These are phyloP conservation scores for Barbarea vulgaris DNA, from an alignment of 345 rosid species.

Conservation along the genomic window DNA sequence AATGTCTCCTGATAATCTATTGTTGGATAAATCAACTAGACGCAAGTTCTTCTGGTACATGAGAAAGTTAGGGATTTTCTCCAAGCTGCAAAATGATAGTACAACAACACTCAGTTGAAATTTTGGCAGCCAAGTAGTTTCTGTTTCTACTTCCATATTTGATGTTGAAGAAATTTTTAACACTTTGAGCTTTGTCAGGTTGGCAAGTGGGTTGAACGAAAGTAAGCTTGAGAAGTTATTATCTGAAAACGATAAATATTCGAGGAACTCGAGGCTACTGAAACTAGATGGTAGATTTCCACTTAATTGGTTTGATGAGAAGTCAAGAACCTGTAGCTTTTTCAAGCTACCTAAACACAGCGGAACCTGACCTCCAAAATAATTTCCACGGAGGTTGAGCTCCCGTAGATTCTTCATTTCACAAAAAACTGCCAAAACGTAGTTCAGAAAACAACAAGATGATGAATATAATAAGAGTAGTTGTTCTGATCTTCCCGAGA, in stretches of 20 bases:
- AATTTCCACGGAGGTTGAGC: not conserved
- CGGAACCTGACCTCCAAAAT: conserved; percentile 10
- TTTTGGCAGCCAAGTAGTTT: not conserved
- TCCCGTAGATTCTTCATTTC: conserved; percentile 13
- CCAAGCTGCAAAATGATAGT: conserved; percentile 13
- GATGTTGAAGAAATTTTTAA: conserved; percentile 13
- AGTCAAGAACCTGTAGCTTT: conserved; percentile 14
- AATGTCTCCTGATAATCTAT: conserved; percentile 17
- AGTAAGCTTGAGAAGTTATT: conserved; percentile 14
- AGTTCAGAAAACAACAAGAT: not conserved
- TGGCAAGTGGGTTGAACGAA: conserved; percentile 8
- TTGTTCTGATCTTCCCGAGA: not conserved
- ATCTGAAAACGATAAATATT: conserved; percentile 22
- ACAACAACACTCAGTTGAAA: not conserved
- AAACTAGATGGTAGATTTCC: conserved; percentile 14
- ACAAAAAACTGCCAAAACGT: not conserved
- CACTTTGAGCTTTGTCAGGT: conserved; percentile 34
- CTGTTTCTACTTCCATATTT: not conserved
- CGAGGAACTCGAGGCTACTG: conserved; percentile 2
- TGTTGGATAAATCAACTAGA: conserved; percentile 27
- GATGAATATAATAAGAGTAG: not conserved
- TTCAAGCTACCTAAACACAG: conserved; percentile 3
- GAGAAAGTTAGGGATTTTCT: conserved; percentile 21
- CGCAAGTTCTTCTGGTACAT: conserved; percentile 17
- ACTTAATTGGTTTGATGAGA: conserved; percentile 23